phyloP scores from a whole-genome alignment of 768 basidiomycete genomes.

The Leucocoprinus leucothites region DNA sequence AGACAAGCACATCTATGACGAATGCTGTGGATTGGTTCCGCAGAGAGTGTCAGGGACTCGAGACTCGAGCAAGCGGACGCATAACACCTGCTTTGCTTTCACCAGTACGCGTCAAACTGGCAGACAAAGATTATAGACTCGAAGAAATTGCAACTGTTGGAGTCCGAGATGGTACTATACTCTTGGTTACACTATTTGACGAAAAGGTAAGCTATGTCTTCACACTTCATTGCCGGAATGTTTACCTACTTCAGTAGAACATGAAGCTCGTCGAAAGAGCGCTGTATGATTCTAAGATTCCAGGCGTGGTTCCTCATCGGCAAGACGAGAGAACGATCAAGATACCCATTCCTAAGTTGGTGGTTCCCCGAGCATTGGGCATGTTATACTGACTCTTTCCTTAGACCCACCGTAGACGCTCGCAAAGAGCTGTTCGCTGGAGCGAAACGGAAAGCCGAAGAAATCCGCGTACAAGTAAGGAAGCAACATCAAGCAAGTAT shows the following conservation, averaged over 20 bases:
- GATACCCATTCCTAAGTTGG: slow-evolving; percentile 78
- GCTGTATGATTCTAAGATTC: slow-evolving; percentile 72
- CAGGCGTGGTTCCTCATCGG: slow-evolving; percentile 69
- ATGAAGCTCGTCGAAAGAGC: slow-evolving; percentile 74
- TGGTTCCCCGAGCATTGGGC: background rate
- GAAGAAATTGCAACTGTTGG: slow-evolving; percentile 81
- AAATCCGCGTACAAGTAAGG: slow-evolving; percentile 71
- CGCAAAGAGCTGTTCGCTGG: slow-evolving; percentile 51
- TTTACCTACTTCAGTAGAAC: slow-evolving; percentile 48
- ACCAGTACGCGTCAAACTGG: slow-evolving; percentile 58
- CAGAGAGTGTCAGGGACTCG: slow-evolving; percentile 70
- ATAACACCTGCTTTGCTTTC: slow-evolving; percentile 71
- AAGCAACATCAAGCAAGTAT: slow-evolving; percentile 63
- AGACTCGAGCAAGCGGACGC: slow-evolving; percentile 72
- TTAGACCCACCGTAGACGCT: slow-evolving; percentile 76
- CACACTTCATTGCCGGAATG: background rate
- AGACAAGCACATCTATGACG: slow-evolving; percentile 62
- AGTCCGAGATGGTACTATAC: slow-evolving; percentile 69
- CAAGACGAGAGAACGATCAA: slow-evolving; percentile 70
- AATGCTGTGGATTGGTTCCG: slow-evolving; percentile 68
- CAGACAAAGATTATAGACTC: slow-evolving; percentile 38
- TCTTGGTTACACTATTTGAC: slow-evolving; percentile 76
- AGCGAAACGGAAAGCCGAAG: slow-evolving; percentile 68
- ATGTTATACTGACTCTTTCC: background rate
- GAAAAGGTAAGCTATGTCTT: slow-evolving; percentile 53